phyloP scores from a whole-genome alignment of 768 basidiomycete species.

The Xerocomellus chrysenteron region DNA sequence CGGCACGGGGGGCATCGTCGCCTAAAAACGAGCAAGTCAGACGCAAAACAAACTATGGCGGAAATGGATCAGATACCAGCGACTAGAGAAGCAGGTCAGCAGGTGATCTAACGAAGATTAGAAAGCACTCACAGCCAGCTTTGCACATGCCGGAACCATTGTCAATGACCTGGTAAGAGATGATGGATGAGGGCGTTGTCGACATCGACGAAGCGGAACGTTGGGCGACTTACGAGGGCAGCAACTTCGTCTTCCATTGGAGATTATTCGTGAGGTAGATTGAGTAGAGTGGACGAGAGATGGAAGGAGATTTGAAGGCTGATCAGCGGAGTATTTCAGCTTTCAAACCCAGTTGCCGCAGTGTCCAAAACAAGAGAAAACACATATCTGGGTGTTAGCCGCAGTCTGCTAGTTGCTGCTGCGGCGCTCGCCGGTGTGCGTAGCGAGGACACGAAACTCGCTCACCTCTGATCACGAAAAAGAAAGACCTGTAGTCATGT shows the following conservation, averaged over 20 bases:
- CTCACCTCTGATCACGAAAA: background rate
- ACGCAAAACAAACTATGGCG: background rate
- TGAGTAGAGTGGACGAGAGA: slow-evolving; percentile 18
- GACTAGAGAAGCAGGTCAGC: slow-evolving; percentile 42
- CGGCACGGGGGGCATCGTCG: slow-evolving; percentile 88
- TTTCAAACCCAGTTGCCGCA: slow-evolving; percentile 21
- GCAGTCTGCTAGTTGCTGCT: background rate
- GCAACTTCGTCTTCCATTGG: slow-evolving; percentile 68
- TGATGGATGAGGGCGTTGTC: background rate
- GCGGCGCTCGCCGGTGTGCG: background rate
- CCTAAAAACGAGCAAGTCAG: slow-evolving; percentile 44
- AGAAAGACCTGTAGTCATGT: background rate
- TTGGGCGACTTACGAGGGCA: slow-evolving; percentile 41
- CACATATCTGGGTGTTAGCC: background rate
- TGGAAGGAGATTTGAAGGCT: slow-evolving; percentile 18
- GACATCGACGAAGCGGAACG: background rate
- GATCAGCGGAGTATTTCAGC: slow-evolving; percentile 25
- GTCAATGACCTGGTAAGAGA: slow-evolving; percentile 68
- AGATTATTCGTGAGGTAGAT: slow-evolving; percentile 23
- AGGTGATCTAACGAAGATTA: slow-evolving; percentile 4
- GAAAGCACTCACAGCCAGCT: slow-evolving; percentile 82
- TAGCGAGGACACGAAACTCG: background rate
- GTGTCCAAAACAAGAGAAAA: slow-evolving; percentile 23
- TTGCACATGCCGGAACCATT: slow-evolving; percentile 99
- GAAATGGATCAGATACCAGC: slow-evolving; percentile 47